Evolutionary conservation across 1,284 basidiomycete species (phyloP).

Genomic region (Microbotryum scabiosae): DNA sequence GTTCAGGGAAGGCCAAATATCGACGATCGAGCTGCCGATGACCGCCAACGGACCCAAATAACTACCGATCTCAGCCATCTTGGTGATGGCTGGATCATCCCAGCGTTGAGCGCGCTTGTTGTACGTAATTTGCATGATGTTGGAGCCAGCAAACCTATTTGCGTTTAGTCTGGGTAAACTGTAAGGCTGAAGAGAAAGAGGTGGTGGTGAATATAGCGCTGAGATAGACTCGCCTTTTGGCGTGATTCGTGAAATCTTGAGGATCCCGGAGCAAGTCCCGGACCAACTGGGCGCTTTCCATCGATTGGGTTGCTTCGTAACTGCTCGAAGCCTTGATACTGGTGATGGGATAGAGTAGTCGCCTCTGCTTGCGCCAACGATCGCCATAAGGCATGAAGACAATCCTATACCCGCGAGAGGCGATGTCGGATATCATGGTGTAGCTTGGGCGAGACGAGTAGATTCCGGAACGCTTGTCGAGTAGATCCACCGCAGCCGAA

Average conservation of each 20-base stretch:
- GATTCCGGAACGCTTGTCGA: constrained; percentile 35
- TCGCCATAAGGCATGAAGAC: constrained; percentile 36
- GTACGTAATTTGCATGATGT: constrained; percentile 37
- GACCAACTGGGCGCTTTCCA: constrained; percentile 32
- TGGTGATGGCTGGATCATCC: constrained; percentile 33
- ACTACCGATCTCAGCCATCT: neutral
- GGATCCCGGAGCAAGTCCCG: constrained; percentile 32
- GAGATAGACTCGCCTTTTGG: constrained; percentile 18
- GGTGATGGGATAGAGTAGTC: constrained; percentile 32
- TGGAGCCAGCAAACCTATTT: constrained; percentile 35
- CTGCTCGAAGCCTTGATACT: constrained; percentile 29
- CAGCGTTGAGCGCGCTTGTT: constrained; percentile 33
- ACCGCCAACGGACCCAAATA: too few species aligned
- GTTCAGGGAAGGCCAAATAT: constrained; percentile 34
- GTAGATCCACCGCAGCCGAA: constrained; percentile 32
- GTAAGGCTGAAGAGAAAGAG: neutral
- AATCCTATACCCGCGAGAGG: constrained; percentile 31
- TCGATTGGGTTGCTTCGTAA: constrained; percentile 34
- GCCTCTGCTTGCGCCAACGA: constrained; percentile 32
- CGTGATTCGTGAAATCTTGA: constrained; percentile 32
- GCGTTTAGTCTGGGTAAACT: neutral
- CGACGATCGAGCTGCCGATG: constrained; percentile 16
- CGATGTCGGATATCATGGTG: constrained; percentile 35
- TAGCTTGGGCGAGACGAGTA: constrained; percentile 34
- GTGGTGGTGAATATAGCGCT: neutral